A percentile compares a stretch with the other conserved stretches of the same genome.
These are phyloP conservation scores for Yamagishiella unicocca DNA, from an alignment of 139 green algal genomes.

Conservation along the genomic window DNA sequence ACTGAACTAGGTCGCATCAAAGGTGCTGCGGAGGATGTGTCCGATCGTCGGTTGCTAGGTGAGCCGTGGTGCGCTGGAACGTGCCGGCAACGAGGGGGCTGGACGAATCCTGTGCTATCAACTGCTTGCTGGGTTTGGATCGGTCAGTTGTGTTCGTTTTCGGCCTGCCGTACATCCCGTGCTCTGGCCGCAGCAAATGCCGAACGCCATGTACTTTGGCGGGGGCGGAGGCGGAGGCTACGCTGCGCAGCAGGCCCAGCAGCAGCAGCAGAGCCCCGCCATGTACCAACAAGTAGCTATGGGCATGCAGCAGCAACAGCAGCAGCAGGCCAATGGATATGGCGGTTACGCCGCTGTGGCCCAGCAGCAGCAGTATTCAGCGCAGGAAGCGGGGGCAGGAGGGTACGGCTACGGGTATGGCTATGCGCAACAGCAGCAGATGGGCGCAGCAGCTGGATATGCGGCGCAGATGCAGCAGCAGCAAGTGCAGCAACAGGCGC, in stretches of 20 bases:
- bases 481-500: constrained; percentile 50
- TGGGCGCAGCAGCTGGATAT: not conserved
- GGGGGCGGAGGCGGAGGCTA: not conserved
- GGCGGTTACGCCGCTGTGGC: not conserved
- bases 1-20: too few relatives aligned
- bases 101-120: too few relatives aligned
- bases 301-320: constrained; percentile 41
- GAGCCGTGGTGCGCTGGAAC: too few relatives aligned
- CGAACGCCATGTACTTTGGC: constrained; percentile 29
- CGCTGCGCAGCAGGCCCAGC: not conserved
- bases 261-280: not conserved
- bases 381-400: not conserved
- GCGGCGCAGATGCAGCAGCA: constrained; percentile 30
- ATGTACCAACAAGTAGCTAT: constrained; percentile 25
- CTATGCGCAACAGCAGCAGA: not conserved
- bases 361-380: not conserved
- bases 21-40: too few relatives aligned
- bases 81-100: too few relatives aligned
- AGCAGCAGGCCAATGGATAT: constrained; percentile 21
- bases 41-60: too few relatives aligned
- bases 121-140: too few relatives aligned
- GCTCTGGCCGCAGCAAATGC: not conserved
- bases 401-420: constrained; percentile 20
- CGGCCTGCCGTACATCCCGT: too few relatives aligned
- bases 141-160: too few relatives aligned